Conservation (phyloP, 352 stramenopile species). For the Thraustochytrium striatum region DNA sequence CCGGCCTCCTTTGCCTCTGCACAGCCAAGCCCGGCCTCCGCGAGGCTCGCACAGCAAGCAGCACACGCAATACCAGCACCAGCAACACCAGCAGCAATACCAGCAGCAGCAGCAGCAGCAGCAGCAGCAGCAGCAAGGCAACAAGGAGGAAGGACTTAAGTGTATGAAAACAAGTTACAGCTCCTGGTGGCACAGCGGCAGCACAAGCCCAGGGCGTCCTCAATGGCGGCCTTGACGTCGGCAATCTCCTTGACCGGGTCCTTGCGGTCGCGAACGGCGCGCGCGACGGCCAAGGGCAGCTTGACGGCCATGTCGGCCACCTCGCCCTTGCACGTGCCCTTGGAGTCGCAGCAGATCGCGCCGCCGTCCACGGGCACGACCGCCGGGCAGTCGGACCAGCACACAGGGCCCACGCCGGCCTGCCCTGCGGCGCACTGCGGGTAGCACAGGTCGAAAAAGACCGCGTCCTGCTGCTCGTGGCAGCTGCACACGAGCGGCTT, state of each 20-base stretch:
- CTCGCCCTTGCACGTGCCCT: neutral
- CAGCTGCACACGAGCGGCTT: neutral
- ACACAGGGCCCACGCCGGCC: slow-evolving; percentile 24
- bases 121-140: too few relatives aligned
- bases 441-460: slow-evolving; percentile 39
- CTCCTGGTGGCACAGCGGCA: slow-evolving; percentile 7
- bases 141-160: neutral
- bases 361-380: neutral
- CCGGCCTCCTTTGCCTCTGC: too few relatives aligned
- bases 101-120: too few relatives aligned
- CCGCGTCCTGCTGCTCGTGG: slow-evolving; percentile 6
- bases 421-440: slow-evolving; percentile 29
- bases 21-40: too few relatives aligned
- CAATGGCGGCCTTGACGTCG: slow-evolving; percentile 17
- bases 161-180: too few relatives aligned
- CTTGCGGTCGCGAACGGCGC: slow-evolving; percentile 20
- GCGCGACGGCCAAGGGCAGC: slow-evolving; percentile 20
- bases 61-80: too few relatives aligned
- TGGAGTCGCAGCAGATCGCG: neutral
- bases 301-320: slow-evolving; percentile 30
- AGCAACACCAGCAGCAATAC: too few relatives aligned
- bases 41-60: too few relatives aligned
- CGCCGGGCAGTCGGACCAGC: slow-evolving; percentile 6
- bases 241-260: slow-evolving; percentile 13
- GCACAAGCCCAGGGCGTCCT: slow-evolving; percentile 18